phyloP scores from a whole-genome alignment of 257 asterid genomes.

The Linaria vulgaris region DNA sequence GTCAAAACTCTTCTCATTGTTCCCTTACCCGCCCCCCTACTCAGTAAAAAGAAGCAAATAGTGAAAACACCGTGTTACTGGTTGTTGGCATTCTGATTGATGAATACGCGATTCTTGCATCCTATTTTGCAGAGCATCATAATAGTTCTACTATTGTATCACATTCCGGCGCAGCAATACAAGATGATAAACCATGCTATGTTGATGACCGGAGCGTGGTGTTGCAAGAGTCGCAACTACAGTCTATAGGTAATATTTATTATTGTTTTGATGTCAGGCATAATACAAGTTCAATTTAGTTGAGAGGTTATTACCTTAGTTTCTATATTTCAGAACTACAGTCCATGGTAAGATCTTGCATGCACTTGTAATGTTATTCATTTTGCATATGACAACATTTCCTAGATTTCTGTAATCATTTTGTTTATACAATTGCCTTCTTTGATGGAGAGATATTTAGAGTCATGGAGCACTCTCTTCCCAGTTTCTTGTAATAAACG shows the following conservation, averaged over 20 bases:
- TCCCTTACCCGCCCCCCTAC: not conserved
- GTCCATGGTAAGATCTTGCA: not conserved
- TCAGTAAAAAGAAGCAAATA: not conserved
- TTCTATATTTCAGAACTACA: not conserved
- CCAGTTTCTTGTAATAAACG: not conserved
- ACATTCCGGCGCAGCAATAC: slow-evolving; percentile 41
- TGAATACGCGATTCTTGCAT: not conserved
- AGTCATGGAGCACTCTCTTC: not conserved
- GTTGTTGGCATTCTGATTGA: slow-evolving; percentile 10
- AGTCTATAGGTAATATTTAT: slow-evolving; percentile 55
- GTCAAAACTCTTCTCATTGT: not conserved
- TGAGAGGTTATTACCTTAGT: not conserved
- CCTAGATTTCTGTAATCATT: not conserved
- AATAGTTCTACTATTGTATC: slow-evolving; percentile 20
- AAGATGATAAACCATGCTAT: slow-evolving; percentile 44
- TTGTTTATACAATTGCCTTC: not conserved
- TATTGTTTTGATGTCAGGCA: slow-evolving; percentile 9
- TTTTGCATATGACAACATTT: not conserved
- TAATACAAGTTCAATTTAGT: not conserved
- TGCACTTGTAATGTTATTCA: not conserved
- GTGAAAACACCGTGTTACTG: not conserved
- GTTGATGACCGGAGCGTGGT: slow-evolving; percentile 55
- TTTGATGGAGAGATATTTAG: not conserved
- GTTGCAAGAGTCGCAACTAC: slow-evolving; percentile 60
- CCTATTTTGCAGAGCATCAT: not conserved